A percentile compares a stretch with the other conserved stretches of the same genome.
Evolutionary conservation across 2,329 filamentous ascomycete genomes (phyloP).

Genomic region (Truncatella angustata): DNA sequence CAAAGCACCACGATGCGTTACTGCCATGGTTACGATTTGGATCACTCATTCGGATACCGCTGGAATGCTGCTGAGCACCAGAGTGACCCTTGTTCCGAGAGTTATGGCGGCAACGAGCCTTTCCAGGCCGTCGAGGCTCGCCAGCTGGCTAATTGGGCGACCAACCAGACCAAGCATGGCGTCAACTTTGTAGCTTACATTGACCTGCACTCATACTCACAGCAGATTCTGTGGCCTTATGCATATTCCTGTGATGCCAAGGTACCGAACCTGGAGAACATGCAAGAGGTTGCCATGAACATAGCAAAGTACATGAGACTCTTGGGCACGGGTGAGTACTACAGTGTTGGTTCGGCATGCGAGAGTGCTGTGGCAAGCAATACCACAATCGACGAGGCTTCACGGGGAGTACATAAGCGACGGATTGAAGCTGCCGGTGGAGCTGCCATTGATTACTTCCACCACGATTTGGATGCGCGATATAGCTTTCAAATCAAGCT

Average conservation of each 20-base stretch:
- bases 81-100: conserved; percentile 86
- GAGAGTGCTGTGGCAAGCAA: conserved; percentile 64
- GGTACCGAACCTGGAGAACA: conserved; percentile 85
- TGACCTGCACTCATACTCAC: conserved; percentile 92
- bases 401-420: conserved; percentile 32
- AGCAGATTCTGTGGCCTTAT: conserved; percentile 92
- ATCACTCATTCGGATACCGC: conserved; percentile 80
- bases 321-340: conserved; percentile 67
- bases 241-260: conserved; percentile 75
- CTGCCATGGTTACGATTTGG: conserved; percentile 85
- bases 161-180: conserved; percentile 69
- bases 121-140: conserved; percentile 82
- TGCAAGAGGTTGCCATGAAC: conserved; percentile 85
- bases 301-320: conserved; percentile 85
- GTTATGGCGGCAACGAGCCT: conserved; percentile 77
- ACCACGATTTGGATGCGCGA: conserved; percentile 76
- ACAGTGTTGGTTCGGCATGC: conserved; percentile 81
- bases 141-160: conserved; percentile 76
- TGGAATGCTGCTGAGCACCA: conserved; percentile 71
- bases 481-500: conserved; percentile 95
- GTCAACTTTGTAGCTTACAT: conserved; percentile 80
- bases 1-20: conserved; percentile 80
- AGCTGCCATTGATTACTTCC: conserved; percentile 92
- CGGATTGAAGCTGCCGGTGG: conserved; percentile 73
- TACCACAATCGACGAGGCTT: conserved; percentile 21